Base-by-base conservation (phyloP, 2,329 filamentous ascomycete species). In the Penicillium sp. region DNA sequence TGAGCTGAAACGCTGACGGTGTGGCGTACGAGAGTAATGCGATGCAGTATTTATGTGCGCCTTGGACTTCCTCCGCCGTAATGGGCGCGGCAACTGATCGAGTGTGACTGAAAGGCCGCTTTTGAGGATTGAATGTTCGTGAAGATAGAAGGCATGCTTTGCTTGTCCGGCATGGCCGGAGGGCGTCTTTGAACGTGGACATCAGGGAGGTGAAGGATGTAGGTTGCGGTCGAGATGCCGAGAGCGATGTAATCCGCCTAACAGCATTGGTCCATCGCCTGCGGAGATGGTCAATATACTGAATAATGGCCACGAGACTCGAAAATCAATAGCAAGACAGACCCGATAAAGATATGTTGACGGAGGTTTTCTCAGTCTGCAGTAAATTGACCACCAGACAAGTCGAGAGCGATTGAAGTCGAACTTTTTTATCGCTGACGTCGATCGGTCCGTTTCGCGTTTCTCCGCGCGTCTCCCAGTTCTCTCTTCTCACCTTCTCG, bases 41-140 rank as follows among this genome's bases (percentile, higher is more conserved):
- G n/a, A 75, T 62, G 57, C 80, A 84, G 59, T 82, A 83, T 47
- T 63, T 65, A 42, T 75, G 69, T 8, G 80, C 78, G 33, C 73
- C 69, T 50, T 73, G 62, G 28, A 81, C 63, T 58, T 81, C 78
- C 32, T 65, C 63, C 36, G 52, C 47, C 43, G 53, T 39, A 39
- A 54, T 27, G 10, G 59, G 33, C 35, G 39, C 43, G 29, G 45
- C 26, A 41, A 41, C 31, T 16, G 43, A 16, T 4, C 36, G 26
- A 28, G 57, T 56, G 27, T 35, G 43, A 39, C 51, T 58, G 51
- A 66, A 59, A n/a, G 45, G 35, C 39, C 59, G 47, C 26, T 33
- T 43, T 34, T 55, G 57, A n/a, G 21, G 35, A 28, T 52, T 45
- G 3, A 37, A 3, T 26, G 14, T 31, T 28, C 33, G 27, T 2